Conservation (phyloP, 257 asterid genomes). For the Jaltomata sinuosa region DNA sequence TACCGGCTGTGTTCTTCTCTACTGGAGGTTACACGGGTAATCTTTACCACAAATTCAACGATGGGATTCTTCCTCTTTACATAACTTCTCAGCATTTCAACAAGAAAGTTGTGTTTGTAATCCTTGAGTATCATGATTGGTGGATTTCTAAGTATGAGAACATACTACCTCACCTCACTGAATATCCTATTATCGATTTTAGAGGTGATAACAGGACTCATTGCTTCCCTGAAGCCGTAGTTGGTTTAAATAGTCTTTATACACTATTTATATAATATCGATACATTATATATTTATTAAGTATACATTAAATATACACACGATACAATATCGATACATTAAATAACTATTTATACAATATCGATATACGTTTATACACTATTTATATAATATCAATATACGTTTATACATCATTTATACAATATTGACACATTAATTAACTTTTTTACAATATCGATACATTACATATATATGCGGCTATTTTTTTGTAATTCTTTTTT, state of each 20-base stretch:
- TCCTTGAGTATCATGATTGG: slow-evolving; percentile 46
- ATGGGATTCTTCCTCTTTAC: slow-evolving; percentile 67
- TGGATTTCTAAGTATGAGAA: slow-evolving; percentile 45
- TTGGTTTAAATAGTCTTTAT: slow-evolving; percentile 76
- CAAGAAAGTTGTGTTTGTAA: slow-evolving; percentile 33
- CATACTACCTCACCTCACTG: slow-evolving; percentile 29
- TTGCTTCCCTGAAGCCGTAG: slow-evolving; percentile 65
- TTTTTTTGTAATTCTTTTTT: too few species aligned
- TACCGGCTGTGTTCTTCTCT: slow-evolving; percentile 76
- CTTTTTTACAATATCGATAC: too few species aligned
- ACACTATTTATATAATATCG: too few species aligned
- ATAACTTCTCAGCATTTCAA: slow-evolving; percentile 45
- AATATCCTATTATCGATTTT: slow-evolving; percentile 36
- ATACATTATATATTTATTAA: too few species aligned
- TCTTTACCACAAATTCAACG: slow-evolving; percentile 74
- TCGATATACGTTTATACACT: too few species aligned
- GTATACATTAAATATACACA: too few species aligned
- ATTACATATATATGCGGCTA: too few species aligned
- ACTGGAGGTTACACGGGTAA: slow-evolving; percentile 79
- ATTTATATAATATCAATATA: too few species aligned
- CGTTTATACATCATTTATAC: too few species aligned
- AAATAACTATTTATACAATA: too few species aligned
- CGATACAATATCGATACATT: too few species aligned
- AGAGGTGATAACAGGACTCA: slow-evolving; percentile 42
- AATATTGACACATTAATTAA: too few species aligned